Evolutionary conservation across 2,329 filamentous ascomycete species (phyloP).

Genomic region (Tolypocladium capitatum): DNA sequence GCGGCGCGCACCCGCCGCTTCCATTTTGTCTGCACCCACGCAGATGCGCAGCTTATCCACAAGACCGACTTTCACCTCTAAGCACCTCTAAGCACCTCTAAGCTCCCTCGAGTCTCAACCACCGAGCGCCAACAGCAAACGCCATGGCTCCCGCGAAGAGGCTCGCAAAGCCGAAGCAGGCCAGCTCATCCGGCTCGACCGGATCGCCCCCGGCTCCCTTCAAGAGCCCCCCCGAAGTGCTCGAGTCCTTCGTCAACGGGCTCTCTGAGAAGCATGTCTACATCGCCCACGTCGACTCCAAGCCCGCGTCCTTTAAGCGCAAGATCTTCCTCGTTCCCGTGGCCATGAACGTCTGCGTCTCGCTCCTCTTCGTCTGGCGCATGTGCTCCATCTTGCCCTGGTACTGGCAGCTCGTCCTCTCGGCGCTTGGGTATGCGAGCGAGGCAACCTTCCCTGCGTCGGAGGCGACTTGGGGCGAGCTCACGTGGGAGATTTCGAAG

Average conservation of each 20-base stretch:
- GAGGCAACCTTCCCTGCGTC: slow-evolving; percentile 50
- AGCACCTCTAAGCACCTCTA: neutral
- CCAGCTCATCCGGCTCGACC: slow-evolving; percentile 11
- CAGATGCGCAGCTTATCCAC: neutral
- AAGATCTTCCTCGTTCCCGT: slow-evolving; percentile 74
- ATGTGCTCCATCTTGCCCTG: slow-evolving; percentile 55
- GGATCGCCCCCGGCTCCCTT: slow-evolving; percentile 50
- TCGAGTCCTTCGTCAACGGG: slow-evolving; percentile 51
- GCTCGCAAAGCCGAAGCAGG: slow-evolving; percentile 16
- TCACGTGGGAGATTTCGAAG: slow-evolving; percentile 41
- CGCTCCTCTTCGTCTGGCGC: slow-evolving; percentile 52
- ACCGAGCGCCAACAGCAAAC: neutral
- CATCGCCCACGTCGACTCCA: slow-evolving; percentile 68
- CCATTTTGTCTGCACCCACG: neutral
- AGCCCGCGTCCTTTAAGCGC: slow-evolving; percentile 58
- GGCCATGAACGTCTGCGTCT: slow-evolving; percentile 59
- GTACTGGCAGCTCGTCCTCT: slow-evolving; percentile 56
- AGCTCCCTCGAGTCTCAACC: neutral
- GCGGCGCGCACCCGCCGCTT: neutral
- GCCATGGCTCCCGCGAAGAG: slow-evolving; percentile 21
- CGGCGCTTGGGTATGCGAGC: slow-evolving; percentile 52
- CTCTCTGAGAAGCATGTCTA: slow-evolving; percentile 64
- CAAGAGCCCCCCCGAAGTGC: slow-evolving; percentile 45
- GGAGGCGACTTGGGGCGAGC: slow-evolving; percentile 40
- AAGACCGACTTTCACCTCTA: neutral